Conservation (phyloP, 148 eudicot genomes). For the Silene conica region DNA sequence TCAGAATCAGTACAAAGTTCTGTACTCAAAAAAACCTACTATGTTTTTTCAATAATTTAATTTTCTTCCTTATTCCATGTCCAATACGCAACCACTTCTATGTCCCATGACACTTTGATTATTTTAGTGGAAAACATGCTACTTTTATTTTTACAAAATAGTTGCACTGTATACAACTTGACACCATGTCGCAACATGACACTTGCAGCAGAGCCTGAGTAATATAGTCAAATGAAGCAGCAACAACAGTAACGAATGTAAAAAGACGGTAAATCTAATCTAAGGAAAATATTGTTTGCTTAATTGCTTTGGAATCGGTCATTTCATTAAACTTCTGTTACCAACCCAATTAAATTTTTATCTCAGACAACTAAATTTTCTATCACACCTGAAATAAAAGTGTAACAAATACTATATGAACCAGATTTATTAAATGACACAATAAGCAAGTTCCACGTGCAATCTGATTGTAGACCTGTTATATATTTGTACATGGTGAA, state of each 20-base stretch:
- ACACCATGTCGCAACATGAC: too few relatives aligned
- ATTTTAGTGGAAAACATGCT: too few relatives aligned
- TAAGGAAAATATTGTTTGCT: neutral
- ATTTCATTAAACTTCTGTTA: neutral
- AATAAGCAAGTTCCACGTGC: neutral
- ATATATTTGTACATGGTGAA: neutral
- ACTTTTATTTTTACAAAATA: too few relatives aligned
- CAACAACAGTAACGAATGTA: neutral
- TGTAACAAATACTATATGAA: neutral
- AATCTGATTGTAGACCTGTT: neutral
- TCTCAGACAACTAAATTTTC: neutral
- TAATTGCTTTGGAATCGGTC: neutral
- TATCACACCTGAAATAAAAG: neutral
- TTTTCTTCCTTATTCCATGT: too few relatives aligned
- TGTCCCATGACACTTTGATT: too few relatives aligned
- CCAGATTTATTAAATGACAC: neutral
- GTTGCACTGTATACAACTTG: too few relatives aligned
- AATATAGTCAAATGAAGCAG: neutral
- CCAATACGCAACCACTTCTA: too few relatives aligned
- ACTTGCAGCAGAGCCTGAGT: too few relatives aligned
- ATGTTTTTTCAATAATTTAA: too few relatives aligned
- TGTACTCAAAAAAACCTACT: too few relatives aligned
- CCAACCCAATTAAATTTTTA: neutral
- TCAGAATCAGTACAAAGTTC: neutral
- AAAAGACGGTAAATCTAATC: neutral